These are phyloP conservation scores for Scheffersomyces amazonensis DNA, from an alignment of 805 yeast genomes.

Conservation along the genomic window DNA sequence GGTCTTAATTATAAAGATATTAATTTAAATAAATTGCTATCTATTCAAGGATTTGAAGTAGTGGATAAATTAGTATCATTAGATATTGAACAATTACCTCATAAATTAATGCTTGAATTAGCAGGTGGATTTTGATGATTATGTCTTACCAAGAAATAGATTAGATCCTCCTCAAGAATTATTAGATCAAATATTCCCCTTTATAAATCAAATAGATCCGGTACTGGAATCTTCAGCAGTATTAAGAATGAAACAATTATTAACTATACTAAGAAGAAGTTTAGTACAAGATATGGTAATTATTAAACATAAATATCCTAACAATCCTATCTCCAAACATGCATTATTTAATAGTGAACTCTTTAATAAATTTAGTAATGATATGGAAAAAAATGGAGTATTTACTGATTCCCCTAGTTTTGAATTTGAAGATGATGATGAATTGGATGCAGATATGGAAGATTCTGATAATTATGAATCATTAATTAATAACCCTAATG, in stretches of 20 bases:
- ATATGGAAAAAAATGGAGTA: constrained; percentile 7
- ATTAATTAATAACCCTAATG: not conserved
- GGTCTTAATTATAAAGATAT: constrained; percentile 17
- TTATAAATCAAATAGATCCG: constrained; percentile 13
- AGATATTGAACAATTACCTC: constrained; percentile 10
- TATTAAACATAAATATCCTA: constrained; percentile 17
- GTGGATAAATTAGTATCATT: constrained; percentile 10
- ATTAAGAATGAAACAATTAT: constrained; percentile 12
- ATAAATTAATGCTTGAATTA: constrained; percentile 10
- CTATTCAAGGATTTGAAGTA: constrained; percentile 10
- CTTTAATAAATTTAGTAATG: constrained; percentile 15
- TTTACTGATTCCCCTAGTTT: constrained; percentile 2
- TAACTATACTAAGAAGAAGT: constrained; percentile 15
- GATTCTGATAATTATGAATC: not conserved
- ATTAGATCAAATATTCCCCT: constrained; percentile 26
- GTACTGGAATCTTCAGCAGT: constrained; percentile 6
- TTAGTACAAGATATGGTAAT: constrained; percentile 31
- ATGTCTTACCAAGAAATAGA: constrained; percentile 14
- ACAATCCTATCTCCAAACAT: constrained; percentile 19
- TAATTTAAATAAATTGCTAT: constrained; percentile 16
- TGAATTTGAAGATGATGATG: constrained; percentile 1
- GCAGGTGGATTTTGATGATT: constrained; percentile 19
- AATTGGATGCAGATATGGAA: not conserved
- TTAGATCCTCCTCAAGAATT: constrained; percentile 24
- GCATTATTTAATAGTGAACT: constrained; percentile 18